Conservation (phyloP, 176 grass and related monocot species). For the Lolium perenne region DNA sequence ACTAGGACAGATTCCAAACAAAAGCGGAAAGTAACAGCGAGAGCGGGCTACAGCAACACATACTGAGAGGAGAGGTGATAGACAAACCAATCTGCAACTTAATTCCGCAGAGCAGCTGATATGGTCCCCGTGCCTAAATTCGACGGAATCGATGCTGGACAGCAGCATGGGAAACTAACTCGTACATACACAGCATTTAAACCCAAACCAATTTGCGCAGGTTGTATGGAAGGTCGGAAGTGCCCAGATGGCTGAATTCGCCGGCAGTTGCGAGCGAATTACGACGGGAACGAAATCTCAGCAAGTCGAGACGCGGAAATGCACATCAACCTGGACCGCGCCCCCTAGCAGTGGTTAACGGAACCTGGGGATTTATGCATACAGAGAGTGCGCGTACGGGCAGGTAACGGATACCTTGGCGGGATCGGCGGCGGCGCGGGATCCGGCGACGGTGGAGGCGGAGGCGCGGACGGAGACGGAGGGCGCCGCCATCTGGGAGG, state of each 20-base stretch:
- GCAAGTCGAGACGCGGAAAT: not conserved
- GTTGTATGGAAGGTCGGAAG: not conserved
- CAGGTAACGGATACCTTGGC: slow-evolving; percentile 49
- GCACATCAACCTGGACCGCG: not conserved
- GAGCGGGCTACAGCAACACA: not conserved
- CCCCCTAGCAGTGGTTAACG: not conserved
- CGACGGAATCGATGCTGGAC: not conserved
- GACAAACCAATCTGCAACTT: not conserved
- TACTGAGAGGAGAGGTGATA: not conserved
- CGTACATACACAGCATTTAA: not conserved
- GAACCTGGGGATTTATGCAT: not conserved
- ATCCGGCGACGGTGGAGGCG: slow-evolving; percentile 50
- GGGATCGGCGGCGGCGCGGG: slow-evolving; percentile 51
- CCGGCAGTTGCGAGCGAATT: not conserved
- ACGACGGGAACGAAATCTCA: not conserved
- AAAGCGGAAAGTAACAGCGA: not conserved
- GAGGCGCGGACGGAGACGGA: slow-evolving; percentile 64
- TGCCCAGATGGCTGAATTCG: not conserved
- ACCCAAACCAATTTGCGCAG: not conserved
- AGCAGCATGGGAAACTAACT: not conserved
- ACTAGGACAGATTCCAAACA: not conserved
- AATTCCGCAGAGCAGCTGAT: not conserved
- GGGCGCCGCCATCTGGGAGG: slow-evolving; percentile 62
- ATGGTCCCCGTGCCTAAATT: not conserved
- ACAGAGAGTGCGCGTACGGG: not conserved